These are phyloP conservation scores for Xylariaceae sp. DNA, from an alignment of 2,329 filamentous ascomycete genomes.

Conservation along the genomic window DNA sequence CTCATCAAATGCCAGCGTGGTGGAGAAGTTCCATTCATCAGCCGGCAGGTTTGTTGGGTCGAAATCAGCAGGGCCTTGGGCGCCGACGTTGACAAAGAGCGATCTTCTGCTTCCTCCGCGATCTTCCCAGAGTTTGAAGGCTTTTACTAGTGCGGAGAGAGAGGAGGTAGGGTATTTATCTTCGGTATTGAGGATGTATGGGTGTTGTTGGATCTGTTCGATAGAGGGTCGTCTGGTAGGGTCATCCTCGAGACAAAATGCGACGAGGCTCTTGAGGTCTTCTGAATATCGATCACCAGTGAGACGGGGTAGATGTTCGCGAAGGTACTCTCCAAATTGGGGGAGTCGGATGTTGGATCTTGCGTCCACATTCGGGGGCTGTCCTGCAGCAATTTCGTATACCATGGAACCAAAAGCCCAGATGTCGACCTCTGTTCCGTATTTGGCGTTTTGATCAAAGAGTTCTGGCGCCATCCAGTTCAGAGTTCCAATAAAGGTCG, in stretches of 20 bases:
- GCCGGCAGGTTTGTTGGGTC: conserved; percentile 43
- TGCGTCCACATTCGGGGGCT: conserved; percentile 58
- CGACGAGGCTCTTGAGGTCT: conserved; percentile 62
- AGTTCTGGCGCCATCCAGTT: conserved; percentile 86
- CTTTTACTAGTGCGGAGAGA: conserved; percentile 61
- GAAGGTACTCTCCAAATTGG: conserved; percentile 52
- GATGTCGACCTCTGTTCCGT: conserved; percentile 70
- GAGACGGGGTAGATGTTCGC: conserved; percentile 59
- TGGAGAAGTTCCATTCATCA: conserved; percentile 65
- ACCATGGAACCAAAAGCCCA: conserved; percentile 82
- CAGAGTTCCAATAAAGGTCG: conserved; percentile 75
- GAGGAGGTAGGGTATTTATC: conserved; percentile 58
- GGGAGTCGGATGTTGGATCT: conserved; percentile 47
- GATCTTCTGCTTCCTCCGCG: conserved; percentile 65
- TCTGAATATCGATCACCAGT: conserved; percentile 67
- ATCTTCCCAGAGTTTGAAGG: conserved; percentile 70
- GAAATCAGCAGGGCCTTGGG: conserved; percentile 43
- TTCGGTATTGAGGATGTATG: conserved; percentile 60
- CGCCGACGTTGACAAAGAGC: conserved; percentile 55
- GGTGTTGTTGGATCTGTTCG: conserved; percentile 62
- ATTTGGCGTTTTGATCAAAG: conserved; percentile 57
- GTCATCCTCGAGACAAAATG: conserved; percentile 67
- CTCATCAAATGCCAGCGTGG: conserved; percentile 59
- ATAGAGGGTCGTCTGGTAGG: conserved; percentile 64
- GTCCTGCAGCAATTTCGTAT: conserved; percentile 73